These are phyloP conservation scores for Gonium pectorale DNA, from an alignment of 139 green algal species.

Conservation along the genomic window DNA sequence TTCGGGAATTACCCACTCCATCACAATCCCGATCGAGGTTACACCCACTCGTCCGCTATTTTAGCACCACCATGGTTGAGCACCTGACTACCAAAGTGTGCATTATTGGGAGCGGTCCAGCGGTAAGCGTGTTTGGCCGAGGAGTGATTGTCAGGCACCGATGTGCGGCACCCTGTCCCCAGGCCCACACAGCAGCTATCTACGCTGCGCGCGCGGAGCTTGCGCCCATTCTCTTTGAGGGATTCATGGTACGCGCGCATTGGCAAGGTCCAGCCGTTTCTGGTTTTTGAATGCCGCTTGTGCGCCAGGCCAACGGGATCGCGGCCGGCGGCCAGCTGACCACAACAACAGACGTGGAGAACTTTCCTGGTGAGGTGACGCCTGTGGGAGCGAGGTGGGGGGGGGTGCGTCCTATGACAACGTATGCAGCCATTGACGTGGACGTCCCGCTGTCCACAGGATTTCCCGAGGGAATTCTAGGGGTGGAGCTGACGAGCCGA, in stretches of 20 bases:
- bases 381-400: no score
- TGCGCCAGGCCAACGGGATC: constrained; percentile 76
- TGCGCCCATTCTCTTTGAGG: constrained; percentile 85
- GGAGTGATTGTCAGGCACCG: no score
- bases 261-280: no score
- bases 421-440: neutral
- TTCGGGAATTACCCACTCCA: no score
- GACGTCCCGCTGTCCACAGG: neutral
- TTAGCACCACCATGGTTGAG: constrained; percentile 20
- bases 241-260: constrained; percentile 47
- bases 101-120: constrained; percentile 89
- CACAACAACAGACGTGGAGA: constrained; percentile 88
- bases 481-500: constrained; percentile 70
- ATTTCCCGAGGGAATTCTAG: constrained; percentile 77
- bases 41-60: neutral
- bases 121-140: no score
- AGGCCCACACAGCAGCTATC: constrained; percentile 88
- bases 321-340: constrained; percentile 84
- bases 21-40: no score
- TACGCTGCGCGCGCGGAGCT: constrained; percentile 84
- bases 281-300: no score
- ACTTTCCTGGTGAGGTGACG: constrained; percentile 78
- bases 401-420: no score
- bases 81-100: constrained; percentile 72
- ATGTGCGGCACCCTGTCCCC: no score